Percentiles rank a stretch among this genome's conserved stretches.
These are phyloP conservation scores for Pyrenula massariospora DNA, from an alignment of 495 filamentous ascomycete species.

Conservation along the genomic window DNA sequence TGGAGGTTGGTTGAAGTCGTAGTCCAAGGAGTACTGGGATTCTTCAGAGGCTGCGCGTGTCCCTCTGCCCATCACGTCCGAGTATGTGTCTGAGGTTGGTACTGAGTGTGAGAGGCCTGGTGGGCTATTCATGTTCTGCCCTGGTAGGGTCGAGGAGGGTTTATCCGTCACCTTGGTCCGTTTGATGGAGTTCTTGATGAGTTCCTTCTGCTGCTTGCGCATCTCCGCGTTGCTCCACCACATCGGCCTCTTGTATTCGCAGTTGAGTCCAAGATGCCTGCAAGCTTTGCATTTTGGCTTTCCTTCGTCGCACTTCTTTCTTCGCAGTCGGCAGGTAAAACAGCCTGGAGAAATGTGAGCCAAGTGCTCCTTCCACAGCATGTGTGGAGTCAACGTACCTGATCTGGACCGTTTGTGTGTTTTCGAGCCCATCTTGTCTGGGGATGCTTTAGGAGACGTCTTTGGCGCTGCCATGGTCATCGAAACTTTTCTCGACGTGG, in stretches of 20 bases:
- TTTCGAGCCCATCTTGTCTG: constrained; percentile 55
- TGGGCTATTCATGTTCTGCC: constrained; percentile 44
- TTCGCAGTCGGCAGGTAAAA: constrained; percentile 87
- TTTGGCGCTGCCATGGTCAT: constrained; percentile 22
- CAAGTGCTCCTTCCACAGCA: background rate
- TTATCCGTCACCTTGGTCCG: constrained; percentile 89
- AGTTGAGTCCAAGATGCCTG: constrained; percentile 71
- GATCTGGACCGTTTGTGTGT: constrained; percentile 89
- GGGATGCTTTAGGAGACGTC: constrained; percentile 31
- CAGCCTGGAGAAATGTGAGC: constrained; percentile 49
- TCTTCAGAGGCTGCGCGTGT: constrained; percentile 66
- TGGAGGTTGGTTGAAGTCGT: constrained; percentile 56
- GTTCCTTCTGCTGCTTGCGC: constrained; percentile 77
- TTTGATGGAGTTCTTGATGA: constrained; percentile 95
- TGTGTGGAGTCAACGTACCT: constrained; percentile 44
- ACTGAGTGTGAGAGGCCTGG: constrained; percentile 73
- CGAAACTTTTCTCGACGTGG: constrained; percentile 6
- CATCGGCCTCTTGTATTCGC: constrained; percentile 91
- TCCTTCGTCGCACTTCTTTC: constrained; percentile 97
- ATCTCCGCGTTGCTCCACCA: constrained; percentile 95
- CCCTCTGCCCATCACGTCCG: constrained; percentile 51
- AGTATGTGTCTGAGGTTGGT: constrained; percentile 68
- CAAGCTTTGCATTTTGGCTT: constrained; percentile 80
- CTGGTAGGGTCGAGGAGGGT: background rate
- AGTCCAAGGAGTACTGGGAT: constrained; percentile 62